These are phyloP conservation scores for Solanum sparsipilum DNA, from an alignment of 257 asterid species.

Conservation along the genomic window DNA sequence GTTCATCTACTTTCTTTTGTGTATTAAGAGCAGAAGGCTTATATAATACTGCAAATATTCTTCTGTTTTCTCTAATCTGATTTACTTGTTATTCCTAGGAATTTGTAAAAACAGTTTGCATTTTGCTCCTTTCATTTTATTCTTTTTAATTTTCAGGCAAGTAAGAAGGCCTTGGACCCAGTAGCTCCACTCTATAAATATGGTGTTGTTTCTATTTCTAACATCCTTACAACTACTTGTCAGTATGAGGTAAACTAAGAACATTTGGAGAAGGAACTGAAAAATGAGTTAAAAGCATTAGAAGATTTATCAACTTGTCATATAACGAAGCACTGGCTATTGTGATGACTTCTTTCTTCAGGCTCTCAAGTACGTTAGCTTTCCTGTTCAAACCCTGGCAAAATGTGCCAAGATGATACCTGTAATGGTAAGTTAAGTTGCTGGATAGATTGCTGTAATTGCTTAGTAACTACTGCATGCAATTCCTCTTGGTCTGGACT, in stretches of 20 bases:
- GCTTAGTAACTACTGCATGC: background rate
- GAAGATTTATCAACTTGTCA: background rate
- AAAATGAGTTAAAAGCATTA: background rate
- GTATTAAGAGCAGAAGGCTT: background rate
- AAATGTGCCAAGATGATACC: conserved; percentile 99
- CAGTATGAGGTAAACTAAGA: conserved; percentile 71
- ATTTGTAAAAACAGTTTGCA: background rate
- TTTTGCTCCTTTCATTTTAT: background rate
- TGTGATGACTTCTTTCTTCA: conserved; percentile 27
- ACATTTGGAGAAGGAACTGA: background rate
- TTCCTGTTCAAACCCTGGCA: conserved; percentile 94
- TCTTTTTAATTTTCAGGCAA: conserved; percentile 34
- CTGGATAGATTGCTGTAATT: background rate
- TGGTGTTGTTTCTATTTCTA: conserved; percentile 71
- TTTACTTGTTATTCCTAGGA: background rate
- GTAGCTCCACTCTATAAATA: conserved; percentile 96
- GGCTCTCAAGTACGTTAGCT: conserved; percentile 99
- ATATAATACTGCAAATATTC: background rate
- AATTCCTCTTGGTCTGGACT: background rate
- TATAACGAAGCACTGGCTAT: background rate
- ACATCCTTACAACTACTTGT: conserved; percentile 91
- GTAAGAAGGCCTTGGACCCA: conserved; percentile 72
- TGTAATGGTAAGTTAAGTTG: conserved; percentile 72
- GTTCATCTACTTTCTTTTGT: background rate
- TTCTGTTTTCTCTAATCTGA: background rate